These are phyloP conservation scores for Gentiana dahurica DNA, from an alignment of 257 asterid genomes.

Conservation along the genomic window DNA sequence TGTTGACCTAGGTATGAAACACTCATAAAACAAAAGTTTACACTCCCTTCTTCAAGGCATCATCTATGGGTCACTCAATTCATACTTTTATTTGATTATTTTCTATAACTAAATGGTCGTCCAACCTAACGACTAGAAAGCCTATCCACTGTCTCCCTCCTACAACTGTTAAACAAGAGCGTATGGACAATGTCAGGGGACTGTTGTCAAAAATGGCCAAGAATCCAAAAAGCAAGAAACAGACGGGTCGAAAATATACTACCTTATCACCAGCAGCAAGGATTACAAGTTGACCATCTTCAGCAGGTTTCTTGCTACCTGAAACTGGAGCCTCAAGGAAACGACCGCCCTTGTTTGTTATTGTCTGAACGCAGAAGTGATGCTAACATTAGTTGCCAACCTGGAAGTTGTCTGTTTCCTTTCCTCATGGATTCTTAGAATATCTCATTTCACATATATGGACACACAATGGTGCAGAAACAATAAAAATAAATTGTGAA, in stretches of 20 bases:
- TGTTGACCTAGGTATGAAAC: no score
- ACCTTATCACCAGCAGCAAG: conserved; percentile 98
- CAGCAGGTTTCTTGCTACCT: conserved; percentile 98
- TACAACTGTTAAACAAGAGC: not conserved
- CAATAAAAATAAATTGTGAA: no score
- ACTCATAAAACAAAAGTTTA: no score
- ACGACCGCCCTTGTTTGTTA: conserved; percentile 62
- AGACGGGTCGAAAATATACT: conserved; percentile 19
- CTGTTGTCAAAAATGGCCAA: not conserved
- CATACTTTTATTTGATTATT: no score
- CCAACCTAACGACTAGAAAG: not conserved
- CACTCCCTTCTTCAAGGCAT: no score
- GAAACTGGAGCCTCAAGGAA: conserved; percentile 96
- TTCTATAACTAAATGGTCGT: not conserved
- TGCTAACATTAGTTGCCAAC: not conserved
- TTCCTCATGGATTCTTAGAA: no score
- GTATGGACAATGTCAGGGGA: not conserved
- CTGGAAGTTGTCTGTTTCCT: no score
- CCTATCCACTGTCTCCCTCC: not conserved
- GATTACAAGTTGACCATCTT: conserved; percentile 93
- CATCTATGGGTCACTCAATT: no score
- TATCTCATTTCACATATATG: no score
- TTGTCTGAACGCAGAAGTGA: conserved; percentile 48
- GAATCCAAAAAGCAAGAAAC: not conserved
- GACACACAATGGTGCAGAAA: no score